Evolutionary conservation across 148 eudicot species (phyloP), one percentile per base, ranked within the genome.

Genomic region (Diospyros lotus): DNA sequence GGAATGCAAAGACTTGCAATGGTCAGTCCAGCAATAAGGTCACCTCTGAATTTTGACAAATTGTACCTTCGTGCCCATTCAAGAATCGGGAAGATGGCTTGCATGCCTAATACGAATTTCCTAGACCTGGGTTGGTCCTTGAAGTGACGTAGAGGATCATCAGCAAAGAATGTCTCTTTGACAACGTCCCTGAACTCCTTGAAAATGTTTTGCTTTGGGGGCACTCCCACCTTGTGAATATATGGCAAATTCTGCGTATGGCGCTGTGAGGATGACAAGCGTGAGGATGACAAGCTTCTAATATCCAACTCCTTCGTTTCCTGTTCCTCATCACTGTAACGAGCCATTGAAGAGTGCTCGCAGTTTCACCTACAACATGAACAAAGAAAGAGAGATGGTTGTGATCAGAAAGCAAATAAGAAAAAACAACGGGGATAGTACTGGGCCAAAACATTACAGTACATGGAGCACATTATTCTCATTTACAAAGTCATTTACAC

Each of bases 1-100:
- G 96, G 96, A 46, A 91, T 88, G 70, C 93, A 89, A n/a, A 91
- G 85, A 70, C 93, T 91, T 15, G 96, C 96, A 84, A 91, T 91
- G 15, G 96, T 91, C 38, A 89, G 76, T 42, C 96, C 96, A 54
- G 96, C 84, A 52, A 91, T 87, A 9, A 91, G 69, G 77, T 91
- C 97, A 4, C 91, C 91, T 76, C 76, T 77, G 72, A 91, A 84
- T 79, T 86, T 85, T 0, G 67, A 44, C 3, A 89, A 73, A 77
- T 78, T 83, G 67, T 91, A 91, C 50, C 73, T 60, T 67, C 80
- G 72, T 8, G 77, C 90, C 97, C 97, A 91, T 50, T 84, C 85
- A 3, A 91, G 82, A 65, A 91, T 89, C 12, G 97, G 97, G n/a
- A 91, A 91, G n/a, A 91, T 71, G 40, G 93, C 87, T 64, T 89